These are phyloP conservation scores for Neofusicoccum laricinum DNA, from an alignment of 2,329 filamentous ascomycete species.

Conservation along the genomic window DNA sequence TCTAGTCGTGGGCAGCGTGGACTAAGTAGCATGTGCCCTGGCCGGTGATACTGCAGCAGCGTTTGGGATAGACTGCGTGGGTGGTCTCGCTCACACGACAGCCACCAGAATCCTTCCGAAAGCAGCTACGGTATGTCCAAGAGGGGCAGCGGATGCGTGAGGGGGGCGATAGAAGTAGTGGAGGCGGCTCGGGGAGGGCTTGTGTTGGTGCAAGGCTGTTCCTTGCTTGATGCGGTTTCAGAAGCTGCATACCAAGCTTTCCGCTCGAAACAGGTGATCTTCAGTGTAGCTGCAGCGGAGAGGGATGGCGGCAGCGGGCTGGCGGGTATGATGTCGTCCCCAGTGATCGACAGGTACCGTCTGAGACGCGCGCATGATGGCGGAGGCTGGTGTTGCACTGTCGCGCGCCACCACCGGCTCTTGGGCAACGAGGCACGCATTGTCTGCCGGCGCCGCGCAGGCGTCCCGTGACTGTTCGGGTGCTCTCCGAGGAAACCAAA, in stretches of 20 bases:
- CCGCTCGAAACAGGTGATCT: conserved; percentile 13
- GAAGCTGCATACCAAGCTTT: conserved; percentile 15
- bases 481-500: neutral
- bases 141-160: neutral
- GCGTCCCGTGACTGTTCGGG: neutral
- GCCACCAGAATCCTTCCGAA: neutral
- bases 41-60: neutral
- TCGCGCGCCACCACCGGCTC: neutral
- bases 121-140: neutral
- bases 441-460: too few relatives aligned
- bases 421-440: conserved; percentile 4
- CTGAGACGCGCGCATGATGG: neutral
- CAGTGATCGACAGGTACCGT: conserved; percentile 11
- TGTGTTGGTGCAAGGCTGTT: neutral
- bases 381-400: neutral
- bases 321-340: neutral
- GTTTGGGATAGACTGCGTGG: neutral
- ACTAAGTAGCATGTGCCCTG: neutral
- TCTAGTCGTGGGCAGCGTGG: neutral
- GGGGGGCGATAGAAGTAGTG: neutral
- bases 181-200: neutral
- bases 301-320: neutral
- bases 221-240: conserved; percentile 11
- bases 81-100: neutral
- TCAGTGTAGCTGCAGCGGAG: neutral